These are phyloP conservation scores for Pythium scleroteichum DNA, from an alignment of 352 stramenopile genomes.

Conservation along the genomic window DNA sequence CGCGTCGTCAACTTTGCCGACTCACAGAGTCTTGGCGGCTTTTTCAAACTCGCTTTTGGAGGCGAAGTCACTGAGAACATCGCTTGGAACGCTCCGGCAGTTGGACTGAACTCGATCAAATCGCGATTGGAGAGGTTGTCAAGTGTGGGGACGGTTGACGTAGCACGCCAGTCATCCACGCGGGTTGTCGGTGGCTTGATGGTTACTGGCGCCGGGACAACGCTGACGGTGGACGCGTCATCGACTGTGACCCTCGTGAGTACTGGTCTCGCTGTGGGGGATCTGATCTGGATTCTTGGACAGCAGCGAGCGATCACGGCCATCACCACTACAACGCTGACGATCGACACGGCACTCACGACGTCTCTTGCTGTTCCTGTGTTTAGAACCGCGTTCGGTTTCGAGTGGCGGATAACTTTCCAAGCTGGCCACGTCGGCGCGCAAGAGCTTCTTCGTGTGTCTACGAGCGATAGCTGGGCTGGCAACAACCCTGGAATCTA, in stretches of 20 bases:
- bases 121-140: conserved; percentile 64
- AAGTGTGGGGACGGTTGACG: conserved; percentile 62
- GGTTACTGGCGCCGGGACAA: conserved; percentile 38
- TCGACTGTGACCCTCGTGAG: conserved; percentile 30
- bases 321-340: conserved; percentile 24
- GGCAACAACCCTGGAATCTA: conserved; percentile 92
- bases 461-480: conserved; percentile 89
- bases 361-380: conserved; percentile 52
- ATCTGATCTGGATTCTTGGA: conserved; percentile 63
- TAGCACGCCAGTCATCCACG: conserved; percentile 43
- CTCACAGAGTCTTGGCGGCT: conserved; percentile 54
- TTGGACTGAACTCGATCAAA: conserved; percentile 68
- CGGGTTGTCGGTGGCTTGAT: conserved; percentile 42
- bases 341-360: conserved; percentile 23
- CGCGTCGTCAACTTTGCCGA: conserved; percentile 55
- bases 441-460: conserved; percentile 86
- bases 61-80: conserved; percentile 71
- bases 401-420: conserved; percentile 81
- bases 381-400: conserved; percentile 68
- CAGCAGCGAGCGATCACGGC: conserved; percentile 37
- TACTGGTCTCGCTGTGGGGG: conserved; percentile 24
- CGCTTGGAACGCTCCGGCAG: conserved; percentile 56
- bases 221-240: conserved; percentile 32
- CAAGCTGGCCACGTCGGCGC: conserved; percentile 73
- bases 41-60: conserved; percentile 65